A percentile compares a stretch with the other conserved stretches of the same genome.
phyloP scores from a whole-genome alignment of 2,329 filamentous ascomycete species.

The Phaeomoniella chlamydospora region DNA sequence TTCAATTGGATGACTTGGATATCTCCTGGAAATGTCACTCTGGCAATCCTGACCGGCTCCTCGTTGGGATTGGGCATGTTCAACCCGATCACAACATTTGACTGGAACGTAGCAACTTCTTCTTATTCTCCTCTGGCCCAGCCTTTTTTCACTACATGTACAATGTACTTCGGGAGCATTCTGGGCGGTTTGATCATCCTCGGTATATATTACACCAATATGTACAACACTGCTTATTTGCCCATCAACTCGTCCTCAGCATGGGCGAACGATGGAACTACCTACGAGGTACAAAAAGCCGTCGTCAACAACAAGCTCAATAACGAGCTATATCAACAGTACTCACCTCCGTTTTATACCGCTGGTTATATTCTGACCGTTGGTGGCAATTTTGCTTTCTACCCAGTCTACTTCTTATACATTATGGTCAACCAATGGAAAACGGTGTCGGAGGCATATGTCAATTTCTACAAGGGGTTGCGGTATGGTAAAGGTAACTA shows the following conservation, averaged over 20 bases:
- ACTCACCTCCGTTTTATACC: not conserved
- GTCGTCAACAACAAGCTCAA: not conserved
- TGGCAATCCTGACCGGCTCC: not conserved
- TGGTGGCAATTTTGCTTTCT: not conserved
- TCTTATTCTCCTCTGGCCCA: slow-evolving; percentile 19
- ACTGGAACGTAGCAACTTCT: slow-evolving; percentile 29
- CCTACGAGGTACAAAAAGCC: slow-evolving; percentile 4
- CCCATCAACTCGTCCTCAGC: slow-evolving; percentile 15
- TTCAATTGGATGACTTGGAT: slow-evolving; percentile 25
- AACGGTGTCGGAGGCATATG: not conserved
- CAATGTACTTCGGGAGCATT: slow-evolving; percentile 13
- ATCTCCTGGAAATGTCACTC: slow-evolving; percentile 25
- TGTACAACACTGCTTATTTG: slow-evolving; percentile 15
- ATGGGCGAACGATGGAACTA: slow-evolving; percentile 11
- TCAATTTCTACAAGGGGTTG: slow-evolving; percentile 8
- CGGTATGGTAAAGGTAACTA: slow-evolving; percentile 18
- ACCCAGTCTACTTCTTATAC: not conserved
- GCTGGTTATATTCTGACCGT: not conserved
- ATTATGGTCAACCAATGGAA: not conserved
- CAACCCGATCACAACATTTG: slow-evolving; percentile 41
- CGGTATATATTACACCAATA: slow-evolving; percentile 19
- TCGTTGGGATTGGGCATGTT: not conserved
- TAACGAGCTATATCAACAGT: not conserved
- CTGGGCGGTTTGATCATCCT: slow-evolving; percentile 16
- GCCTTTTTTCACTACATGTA: slow-evolving; percentile 16